Conservation (phyloP, 306 rosid species). For the Vicia villosa region DNA sequence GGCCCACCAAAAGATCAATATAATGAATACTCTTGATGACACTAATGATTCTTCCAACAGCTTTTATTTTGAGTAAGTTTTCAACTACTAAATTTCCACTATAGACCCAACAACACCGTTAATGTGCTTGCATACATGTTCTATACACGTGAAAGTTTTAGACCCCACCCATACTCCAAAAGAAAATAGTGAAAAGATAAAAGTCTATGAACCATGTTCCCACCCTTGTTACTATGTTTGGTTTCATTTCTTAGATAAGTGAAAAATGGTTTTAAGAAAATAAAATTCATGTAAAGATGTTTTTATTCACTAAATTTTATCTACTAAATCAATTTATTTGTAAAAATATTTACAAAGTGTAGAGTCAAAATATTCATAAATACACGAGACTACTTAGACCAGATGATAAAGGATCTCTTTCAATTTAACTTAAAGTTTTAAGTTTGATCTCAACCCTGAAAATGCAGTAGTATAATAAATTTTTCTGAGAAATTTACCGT, state of each 20-base stretch:
- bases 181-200: conserved; percentile 13
- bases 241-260: neutral
- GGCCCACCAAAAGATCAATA: conserved; percentile 33
- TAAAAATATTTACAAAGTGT: no score
- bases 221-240: neutral
- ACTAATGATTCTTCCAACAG: conserved; percentile 35
- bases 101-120: neutral
- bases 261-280: neutral
- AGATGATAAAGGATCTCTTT: no score
- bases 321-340: no score
- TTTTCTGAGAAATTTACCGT: no score
- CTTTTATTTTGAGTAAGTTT: conserved; percentile 25
- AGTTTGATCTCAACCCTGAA: no score
- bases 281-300: neutral
- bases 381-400: no score
- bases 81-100: conserved; percentile 32
- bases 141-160: neutral
- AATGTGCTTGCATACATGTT: neutral
- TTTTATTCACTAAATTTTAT: no score
- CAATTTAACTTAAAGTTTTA: no score
- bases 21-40: conserved; percentile 16
- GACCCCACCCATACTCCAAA: neutral
- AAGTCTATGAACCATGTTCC: neutral
- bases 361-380: no score
- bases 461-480: no score